phyloP scores from a whole-genome alignment of 257 asterid genomes.

The Solanum chaucha region DNA sequence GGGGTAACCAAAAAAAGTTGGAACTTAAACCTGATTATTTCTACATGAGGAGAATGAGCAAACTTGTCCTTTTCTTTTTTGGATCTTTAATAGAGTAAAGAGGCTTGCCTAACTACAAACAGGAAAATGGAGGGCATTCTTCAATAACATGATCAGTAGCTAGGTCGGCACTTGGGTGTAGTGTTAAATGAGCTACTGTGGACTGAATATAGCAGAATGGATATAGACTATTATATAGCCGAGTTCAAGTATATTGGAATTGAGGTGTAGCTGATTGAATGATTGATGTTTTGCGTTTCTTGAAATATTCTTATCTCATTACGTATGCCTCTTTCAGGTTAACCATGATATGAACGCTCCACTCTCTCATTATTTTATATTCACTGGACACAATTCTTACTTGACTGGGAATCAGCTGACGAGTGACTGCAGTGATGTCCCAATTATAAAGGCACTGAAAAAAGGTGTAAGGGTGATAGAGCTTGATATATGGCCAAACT shows the following conservation, averaged over 20 bases:
- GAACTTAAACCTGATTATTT: not conserved
- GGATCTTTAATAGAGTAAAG: not conserved
- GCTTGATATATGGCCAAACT: constrained; percentile 82
- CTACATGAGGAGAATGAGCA: not conserved
- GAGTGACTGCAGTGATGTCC: constrained; percentile 80
- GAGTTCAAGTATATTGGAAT: not conserved
- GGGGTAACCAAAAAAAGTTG: not conserved
- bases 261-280: not conserved
- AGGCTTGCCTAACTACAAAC: not conserved
- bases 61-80: not conserved
- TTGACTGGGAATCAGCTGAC: constrained; percentile 88
- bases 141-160: not conserved
- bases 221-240: not conserved
- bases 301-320: not conserved
- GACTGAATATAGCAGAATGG: not conserved
- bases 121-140: not conserved
- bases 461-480: constrained; percentile 83
- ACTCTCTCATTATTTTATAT: constrained; percentile 63
- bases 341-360: constrained; percentile 80
- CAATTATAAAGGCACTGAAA: constrained; percentile 61
- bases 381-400: constrained; percentile 81
- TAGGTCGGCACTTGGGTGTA: not conserved
- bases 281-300: not conserved
- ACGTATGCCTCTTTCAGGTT: constrained; percentile 25
- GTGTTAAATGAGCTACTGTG: not conserved